Base-by-base conservation (phyloP, 768 basidiomycete genomes). In the Porphyrellus cyaneotinctus region DNA sequence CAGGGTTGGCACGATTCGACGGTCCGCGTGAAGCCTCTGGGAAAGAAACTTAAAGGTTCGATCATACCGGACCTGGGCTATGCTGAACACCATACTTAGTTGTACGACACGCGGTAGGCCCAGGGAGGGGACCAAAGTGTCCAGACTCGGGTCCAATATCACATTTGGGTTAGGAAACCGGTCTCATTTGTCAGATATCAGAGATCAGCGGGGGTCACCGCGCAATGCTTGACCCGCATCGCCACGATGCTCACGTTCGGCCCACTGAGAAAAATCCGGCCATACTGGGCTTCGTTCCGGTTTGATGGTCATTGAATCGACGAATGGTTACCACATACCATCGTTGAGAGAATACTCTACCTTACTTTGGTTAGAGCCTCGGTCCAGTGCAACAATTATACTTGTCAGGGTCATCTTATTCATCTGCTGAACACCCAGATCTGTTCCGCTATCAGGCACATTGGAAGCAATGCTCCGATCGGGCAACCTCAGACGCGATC, bases 371-470 rank as follows among this genome's bases (percentile, higher is more conserved):
- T 66, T 66, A 70, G 60, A 57, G 26, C 26, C 26, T 9, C 47
- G 39, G 24, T 32, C 44, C 41, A 48, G 38, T 54, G 52, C 51
- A 55, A 51, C 56, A 63, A 42, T 56, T 55, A 53, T 50, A 44
- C 52, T 43, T 20, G 35, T 62, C 67, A 68, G 67, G 68, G 61
- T 62, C 64, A 22, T 44, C 46, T 54, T 52, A 63, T 52, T 51
- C 60, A 48, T 51, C 49, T 52, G 39, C 47, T 59, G 51, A 52
- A 54, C 47, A 49, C 59, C 26, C 55, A 57, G 61, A 63, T 70
- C 64, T 67, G 63, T 60, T 51, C 67, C 67, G 45, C 46, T 32
- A 56, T 65, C 68, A 69, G 70, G 68, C 62, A 69, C 70, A 42
- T 53, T 56, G 42, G 44, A 54, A 38, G 51, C 47, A 51, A 43